Base-by-base conservation (phyloP, 805 yeast species). In the Lipomyces chichibuensis region DNA sequence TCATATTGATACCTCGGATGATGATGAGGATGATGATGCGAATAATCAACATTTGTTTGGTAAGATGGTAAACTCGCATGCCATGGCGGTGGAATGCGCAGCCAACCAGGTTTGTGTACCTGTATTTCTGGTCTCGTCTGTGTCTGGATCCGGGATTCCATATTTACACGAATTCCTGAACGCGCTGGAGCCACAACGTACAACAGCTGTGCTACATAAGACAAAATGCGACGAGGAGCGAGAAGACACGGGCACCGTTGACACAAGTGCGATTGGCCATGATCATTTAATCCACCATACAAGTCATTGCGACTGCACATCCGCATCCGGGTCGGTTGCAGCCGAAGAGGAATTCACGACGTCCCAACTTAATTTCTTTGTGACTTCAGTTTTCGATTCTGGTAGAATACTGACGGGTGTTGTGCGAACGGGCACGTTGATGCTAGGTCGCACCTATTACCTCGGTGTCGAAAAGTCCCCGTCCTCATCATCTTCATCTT, bases 351-450 rank as follows among this genome's bases (percentile, higher is more conserved):
- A 27, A 6, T 60, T 57, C 8, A 49, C 60, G 63, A 64, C 35
- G 33, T 17, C 33, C 53, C 52, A 39, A 25, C 51, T 60, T 37
- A 67, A 60, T 57, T 69, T 69, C 27, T 69, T 65, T 39, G 67
- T 69, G 39, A 66, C 71, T 52, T 60, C 71, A 23, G 65, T 69
- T 49, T 57, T 62, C 51, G 70, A 69, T 35, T 59, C 67, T 20
- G 71, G 71, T n/a, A 37, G 70, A 32, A 60, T 69, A 3, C 49
- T 69, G 51, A 60, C 69, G 1, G 71, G 71, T 13, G 69, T 65
- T 8, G 71, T 69, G 13, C 65, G 71, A 13, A 37, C 69, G 25
- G 71, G 71, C 2, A 39, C 65, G 25, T 27, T 65, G 14, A 14
- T 13, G 56, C 55, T 69, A 14, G 71, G 70, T 5, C 39, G 58